A percentile compares a stretch with the other conserved stretches of the same genome.
These are phyloP conservation scores for Aspergillus texensis DNA, from an alignment of 2,329 filamentous ascomycete species.

Conservation along the genomic window DNA sequence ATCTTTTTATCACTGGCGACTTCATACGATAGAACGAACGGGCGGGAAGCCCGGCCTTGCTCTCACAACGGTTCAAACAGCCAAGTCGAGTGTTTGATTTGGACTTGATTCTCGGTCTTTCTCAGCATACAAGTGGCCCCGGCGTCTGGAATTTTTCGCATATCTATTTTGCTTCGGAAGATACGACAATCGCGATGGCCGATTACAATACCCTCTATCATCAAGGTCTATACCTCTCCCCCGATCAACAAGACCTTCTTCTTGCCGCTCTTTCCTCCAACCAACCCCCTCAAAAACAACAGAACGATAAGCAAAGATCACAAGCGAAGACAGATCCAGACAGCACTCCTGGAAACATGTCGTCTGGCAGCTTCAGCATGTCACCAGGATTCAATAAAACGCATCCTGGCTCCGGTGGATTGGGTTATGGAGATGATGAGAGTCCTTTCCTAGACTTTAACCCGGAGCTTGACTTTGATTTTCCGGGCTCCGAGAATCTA, in stretches of 20 bases:
- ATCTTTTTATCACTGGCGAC: slow-evolving; percentile 6
- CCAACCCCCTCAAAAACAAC: slow-evolving; percentile 44
- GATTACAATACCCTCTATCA: slow-evolving; percentile 45
- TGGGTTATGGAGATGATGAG: slow-evolving; percentile 63
- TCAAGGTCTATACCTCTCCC: slow-evolving; percentile 69
- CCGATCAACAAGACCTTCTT: slow-evolving; percentile 74
- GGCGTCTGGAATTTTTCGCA: background rate
- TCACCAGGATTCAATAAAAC: slow-evolving; percentile 36
- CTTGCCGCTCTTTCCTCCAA: slow-evolving; percentile 78
- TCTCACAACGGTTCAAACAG: slow-evolving; percentile 5
- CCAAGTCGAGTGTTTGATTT: slow-evolving; percentile 1
- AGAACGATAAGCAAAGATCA: slow-evolving; percentile 21
- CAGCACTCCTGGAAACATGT: slow-evolving; percentile 45
- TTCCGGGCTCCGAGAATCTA: slow-evolving; percentile 64
- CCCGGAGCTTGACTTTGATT: slow-evolving; percentile 76
- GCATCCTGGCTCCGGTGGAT: slow-evolving; percentile 44
- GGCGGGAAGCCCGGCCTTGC: slow-evolving; percentile 38
- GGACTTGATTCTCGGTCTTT: background rate
- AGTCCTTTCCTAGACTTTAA: slow-evolving; percentile 85
- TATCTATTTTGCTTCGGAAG: background rate
- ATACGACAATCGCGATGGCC: slow-evolving; percentile 32
- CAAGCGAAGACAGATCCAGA: slow-evolving; percentile 27
- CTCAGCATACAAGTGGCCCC: background rate
- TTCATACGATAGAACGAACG: slow-evolving; percentile 28
- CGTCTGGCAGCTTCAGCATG: slow-evolving; percentile 44